phyloP scores from a whole-genome alignment of 257 asterid genomes.

The Przewalskia tangutica region DNA sequence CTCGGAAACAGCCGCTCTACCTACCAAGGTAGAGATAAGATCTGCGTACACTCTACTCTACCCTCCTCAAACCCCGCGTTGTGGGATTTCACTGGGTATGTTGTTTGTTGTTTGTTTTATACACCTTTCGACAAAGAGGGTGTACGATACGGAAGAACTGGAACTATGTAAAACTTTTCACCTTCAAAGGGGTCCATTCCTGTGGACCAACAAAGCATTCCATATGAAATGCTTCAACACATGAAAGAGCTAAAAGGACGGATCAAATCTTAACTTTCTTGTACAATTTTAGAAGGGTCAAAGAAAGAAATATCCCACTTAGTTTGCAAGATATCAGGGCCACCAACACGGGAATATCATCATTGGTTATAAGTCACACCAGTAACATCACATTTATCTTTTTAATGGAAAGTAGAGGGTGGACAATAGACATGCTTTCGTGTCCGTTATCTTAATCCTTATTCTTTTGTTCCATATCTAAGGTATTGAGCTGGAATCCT shows the following conservation, averaged over 20 bases:
- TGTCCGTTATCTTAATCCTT: background rate
- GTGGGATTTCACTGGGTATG: no score
- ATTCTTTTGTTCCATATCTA: constrained; percentile 1
- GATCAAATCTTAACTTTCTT: background rate
- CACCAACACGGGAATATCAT: background rate
- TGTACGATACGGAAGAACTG: background rate
- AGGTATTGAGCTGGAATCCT: constrained; percentile 3
- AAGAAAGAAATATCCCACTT: constrained; percentile 1
- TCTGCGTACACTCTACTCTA: no score
- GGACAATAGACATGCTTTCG: background rate
- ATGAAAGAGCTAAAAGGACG: constrained; percentile 1
- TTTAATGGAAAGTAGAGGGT: background rate
- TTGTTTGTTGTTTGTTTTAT: background rate
- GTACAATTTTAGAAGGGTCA: background rate
- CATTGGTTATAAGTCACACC: constrained; percentile 1
- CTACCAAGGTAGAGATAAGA: no score
- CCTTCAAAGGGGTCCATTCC: background rate
- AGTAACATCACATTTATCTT: background rate
- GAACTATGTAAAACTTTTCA: background rate
- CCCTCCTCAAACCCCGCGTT: no score
- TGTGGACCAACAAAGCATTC: background rate
- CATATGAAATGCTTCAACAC: background rate
- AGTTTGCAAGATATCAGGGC: background rate
- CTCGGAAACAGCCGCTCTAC: no score
- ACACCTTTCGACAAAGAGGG: background rate